These are phyloP conservation scores for Pachysandra terminalis DNA, from an alignment of 164 flowering plant species.

Conservation along the genomic window DNA sequence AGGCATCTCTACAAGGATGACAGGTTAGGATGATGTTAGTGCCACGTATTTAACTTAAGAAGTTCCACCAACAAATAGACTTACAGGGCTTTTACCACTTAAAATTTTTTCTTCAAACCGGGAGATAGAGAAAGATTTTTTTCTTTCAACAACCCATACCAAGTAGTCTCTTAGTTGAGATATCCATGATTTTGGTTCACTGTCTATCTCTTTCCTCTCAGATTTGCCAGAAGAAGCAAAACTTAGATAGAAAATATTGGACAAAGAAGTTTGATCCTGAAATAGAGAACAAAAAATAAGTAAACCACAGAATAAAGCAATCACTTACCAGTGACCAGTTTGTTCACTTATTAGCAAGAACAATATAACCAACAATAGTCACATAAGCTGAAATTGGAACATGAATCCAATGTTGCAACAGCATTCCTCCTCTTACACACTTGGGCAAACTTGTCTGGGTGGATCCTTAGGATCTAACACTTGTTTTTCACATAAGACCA, in stretches of 20 bases:
- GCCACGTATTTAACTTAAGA: background rate
- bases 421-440: too few species aligned
- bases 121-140: conserved; percentile 38
- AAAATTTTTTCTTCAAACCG: conserved; percentile 32
- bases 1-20: conserved; percentile 59
- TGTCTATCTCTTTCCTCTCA: conserved; percentile 20
- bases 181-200: conserved; percentile 44
- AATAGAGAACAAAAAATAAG: conserved; percentile 10
- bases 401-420: too few species aligned
- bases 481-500: too few species aligned
- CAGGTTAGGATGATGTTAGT: conserved; percentile 4
- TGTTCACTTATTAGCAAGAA: too few species aligned
- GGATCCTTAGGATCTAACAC: too few species aligned
- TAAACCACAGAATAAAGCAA: background rate
- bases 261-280: conserved; percentile 48
- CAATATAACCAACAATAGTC: too few species aligned
- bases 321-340: background rate
- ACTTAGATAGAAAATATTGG: conserved; percentile 35
- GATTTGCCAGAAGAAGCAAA: conserved; percentile 21
- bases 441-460: too few species aligned
- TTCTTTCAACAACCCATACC: conserved; percentile 31
- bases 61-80: background rate
- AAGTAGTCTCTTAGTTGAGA: conserved; percentile 43
- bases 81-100: conserved; percentile 36
- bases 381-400: too few species aligned